phyloP scores from a whole-genome alignment of 768 basidiomycete species.

The Naganishia onofrii region DNA sequence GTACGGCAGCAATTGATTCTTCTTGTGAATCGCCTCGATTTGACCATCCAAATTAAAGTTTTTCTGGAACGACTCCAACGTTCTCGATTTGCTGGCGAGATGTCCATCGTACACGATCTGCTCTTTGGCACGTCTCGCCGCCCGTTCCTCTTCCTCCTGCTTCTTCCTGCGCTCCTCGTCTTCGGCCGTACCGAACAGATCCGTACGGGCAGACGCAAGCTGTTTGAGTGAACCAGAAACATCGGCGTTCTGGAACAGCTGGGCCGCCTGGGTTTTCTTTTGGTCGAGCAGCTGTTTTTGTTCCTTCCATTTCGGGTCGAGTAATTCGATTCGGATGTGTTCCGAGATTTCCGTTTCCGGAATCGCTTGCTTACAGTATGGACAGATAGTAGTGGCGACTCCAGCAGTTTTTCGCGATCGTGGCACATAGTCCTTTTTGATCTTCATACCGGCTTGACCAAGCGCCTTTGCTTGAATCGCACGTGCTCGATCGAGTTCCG shows the following conservation, averaged over 20 bases:
- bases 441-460: slow-evolving; percentile 47
- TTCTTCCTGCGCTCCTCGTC: slow-evolving; percentile 76
- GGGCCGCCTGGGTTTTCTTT: slow-evolving; percentile 65
- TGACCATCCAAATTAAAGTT: slow-evolving; percentile 96
- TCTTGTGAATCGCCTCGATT: slow-evolving; percentile 91
- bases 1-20: slow-evolving; percentile 83
- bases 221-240: slow-evolving; percentile 89
- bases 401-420: slow-evolving; percentile 60
- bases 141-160: slow-evolving; percentile 81
- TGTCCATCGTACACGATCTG: slow-evolving; percentile 99
- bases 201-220: slow-evolving; percentile 90
- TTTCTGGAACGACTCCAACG: slow-evolving; percentile 86
- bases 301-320: slow-evolving; percentile 98
- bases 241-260: slow-evolving; percentile 65
- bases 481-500: slow-evolving; percentile 72
- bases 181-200: slow-evolving; percentile 91
- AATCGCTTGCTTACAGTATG: slow-evolving; percentile 92
- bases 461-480: slow-evolving; percentile 71
- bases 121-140: slow-evolving; percentile 80
- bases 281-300: slow-evolving; percentile 84
- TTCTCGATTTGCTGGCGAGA: slow-evolving; percentile 86
- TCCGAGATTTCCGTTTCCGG: slow-evolving; percentile 93
- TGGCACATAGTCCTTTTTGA: slow-evolving; percentile 82
- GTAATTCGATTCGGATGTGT: slow-evolving; percentile 95
- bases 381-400: slow-evolving; percentile 77